Evolutionary conservation across 2,329 filamentous ascomycete genomes (phyloP).

Genomic region (Parascedosporium putredinis): DNA sequence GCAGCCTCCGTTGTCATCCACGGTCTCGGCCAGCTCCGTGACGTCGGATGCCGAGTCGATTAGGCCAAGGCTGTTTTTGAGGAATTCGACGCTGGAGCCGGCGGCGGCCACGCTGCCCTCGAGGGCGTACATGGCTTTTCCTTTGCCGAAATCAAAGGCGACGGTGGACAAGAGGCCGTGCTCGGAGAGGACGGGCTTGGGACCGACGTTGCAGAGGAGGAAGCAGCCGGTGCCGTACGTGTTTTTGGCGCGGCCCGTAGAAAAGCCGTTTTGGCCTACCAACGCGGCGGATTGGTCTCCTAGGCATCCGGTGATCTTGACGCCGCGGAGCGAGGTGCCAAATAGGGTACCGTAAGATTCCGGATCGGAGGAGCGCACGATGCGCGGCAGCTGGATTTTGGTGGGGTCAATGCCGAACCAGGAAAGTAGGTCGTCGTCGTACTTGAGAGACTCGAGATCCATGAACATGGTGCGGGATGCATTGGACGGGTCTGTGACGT

Average conservation of each 20-base stretch:
- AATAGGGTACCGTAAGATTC: constrained; percentile 61
- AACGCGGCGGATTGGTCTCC: constrained; percentile 81
- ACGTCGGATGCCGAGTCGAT: constrained; percentile 40
- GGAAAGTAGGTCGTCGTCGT: constrained; percentile 63
- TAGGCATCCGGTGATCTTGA: constrained; percentile 68
- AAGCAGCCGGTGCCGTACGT: constrained; percentile 89
- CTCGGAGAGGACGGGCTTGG: constrained; percentile 73
- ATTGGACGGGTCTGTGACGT: constrained; percentile 80
- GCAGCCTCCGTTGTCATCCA: constrained; percentile 68
- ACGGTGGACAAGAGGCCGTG: constrained; percentile 76
- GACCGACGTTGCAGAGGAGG: constrained; percentile 78
- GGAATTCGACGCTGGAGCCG: constrained; percentile 69
- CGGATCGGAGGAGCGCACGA: constrained; percentile 68
- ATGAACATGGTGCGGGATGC: constrained; percentile 92
- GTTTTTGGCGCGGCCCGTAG: constrained; percentile 75
- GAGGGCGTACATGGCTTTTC: constrained; percentile 62
- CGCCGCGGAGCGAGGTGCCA: constrained; percentile 55
- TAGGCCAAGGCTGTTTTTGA: constrained; percentile 54
- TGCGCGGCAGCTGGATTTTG: constrained; percentile 69
- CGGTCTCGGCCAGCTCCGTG: constrained; percentile 38
- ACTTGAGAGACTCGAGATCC: constrained; percentile 71
- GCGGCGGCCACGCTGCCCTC: constrained; percentile 79
- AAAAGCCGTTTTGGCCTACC: constrained; percentile 77
- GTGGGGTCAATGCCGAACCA: constrained; percentile 65
- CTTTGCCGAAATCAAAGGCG: constrained; percentile 66